Conservation (phyloP, 2,329 filamentous ascomycete genomes). For the Westerdykella ornata region DNA sequence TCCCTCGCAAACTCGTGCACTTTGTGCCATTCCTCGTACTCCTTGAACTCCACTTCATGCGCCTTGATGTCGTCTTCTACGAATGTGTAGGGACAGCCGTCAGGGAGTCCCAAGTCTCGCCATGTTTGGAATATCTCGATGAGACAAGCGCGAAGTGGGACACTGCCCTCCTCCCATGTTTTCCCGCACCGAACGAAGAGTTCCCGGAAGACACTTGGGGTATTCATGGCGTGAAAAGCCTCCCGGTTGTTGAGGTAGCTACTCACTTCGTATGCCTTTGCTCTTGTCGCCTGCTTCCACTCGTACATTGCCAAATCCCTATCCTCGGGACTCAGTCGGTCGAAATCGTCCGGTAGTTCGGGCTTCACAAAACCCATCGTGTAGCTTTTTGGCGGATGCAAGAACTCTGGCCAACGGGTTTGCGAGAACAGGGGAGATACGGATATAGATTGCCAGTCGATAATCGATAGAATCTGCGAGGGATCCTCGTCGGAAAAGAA, state of each 20-base stretch:
- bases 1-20: slow-evolving; percentile 24
- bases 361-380: slow-evolving; percentile 6
- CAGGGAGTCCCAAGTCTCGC: slow-evolving; percentile 18
- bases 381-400: slow-evolving; percentile 11
- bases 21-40: slow-evolving; percentile 25
- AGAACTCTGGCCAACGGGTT: slow-evolving; percentile 13
- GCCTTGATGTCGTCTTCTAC: slow-evolving; percentile 19
- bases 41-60: slow-evolving; percentile 23
- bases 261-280: slow-evolving; percentile 29
- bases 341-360: slow-evolving; percentile 5
- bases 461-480: slow-evolving; percentile 14
- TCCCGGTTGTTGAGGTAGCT: slow-evolving; percentile 16
- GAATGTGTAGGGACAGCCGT: slow-evolving; percentile 25
- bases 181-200: slow-evolving; percentile 26
- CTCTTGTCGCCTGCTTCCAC: slow-evolving; percentile 5
- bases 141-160: slow-evolving; percentile 32
- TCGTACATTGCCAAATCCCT: slow-evolving; percentile 5
- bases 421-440: slow-evolving; percentile 18
- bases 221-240: slow-evolving; percentile 15
- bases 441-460: slow-evolving; percentile 21
- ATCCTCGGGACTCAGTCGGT: slow-evolving; percentile 7
- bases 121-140: slow-evolving; percentile 28
- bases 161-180: slow-evolving; percentile 23
- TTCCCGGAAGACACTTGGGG: slow-evolving; percentile 26
- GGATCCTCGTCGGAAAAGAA: slow-evolving; percentile 18